phyloP scores from a whole-genome alignment of 495 filamentous ascomycete species.

The Penicillium salamii region DNA sequence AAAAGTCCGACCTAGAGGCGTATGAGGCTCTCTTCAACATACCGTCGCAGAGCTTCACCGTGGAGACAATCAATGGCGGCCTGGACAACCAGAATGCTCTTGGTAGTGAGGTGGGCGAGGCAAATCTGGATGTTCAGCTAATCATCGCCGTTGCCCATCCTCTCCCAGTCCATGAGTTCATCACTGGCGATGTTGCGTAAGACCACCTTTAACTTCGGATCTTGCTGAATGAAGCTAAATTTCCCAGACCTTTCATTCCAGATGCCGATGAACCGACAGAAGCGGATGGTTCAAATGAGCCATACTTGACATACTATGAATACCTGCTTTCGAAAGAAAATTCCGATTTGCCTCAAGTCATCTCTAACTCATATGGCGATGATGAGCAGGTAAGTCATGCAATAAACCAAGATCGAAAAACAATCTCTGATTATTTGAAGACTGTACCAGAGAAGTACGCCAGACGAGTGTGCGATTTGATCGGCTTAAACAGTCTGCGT shows the following conservation, averaged over 20 bases:
- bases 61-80: slow-evolving; percentile 54
- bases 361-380: slow-evolving; percentile 71
- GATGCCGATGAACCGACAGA: slow-evolving; percentile 53
- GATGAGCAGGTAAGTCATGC: slow-evolving; percentile 50
- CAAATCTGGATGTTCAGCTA: slow-evolving; percentile 69
- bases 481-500: slow-evolving; percentile 64
- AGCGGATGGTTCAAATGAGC: slow-evolving; percentile 56
- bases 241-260: slow-evolving; percentile 49
- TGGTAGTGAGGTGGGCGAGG: slow-evolving; percentile 47
- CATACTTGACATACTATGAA: slow-evolving; percentile 62
- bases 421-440: slow-evolving; percentile 23
- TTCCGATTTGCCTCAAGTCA: slow-evolving; percentile 58
- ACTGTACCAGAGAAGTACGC: slow-evolving; percentile 65
- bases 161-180: slow-evolving; percentile 58
- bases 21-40: slow-evolving; percentile 34
- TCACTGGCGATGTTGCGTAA: slow-evolving; percentile 56
- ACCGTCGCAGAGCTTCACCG: slow-evolving; percentile 52
- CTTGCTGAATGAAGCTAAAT: not conserved
- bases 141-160: slow-evolving; percentile 54
- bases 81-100: slow-evolving; percentile 46
- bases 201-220: not conserved
- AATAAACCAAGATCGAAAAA: not conserved
- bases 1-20: slow-evolving; percentile 32
- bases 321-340: slow-evolving; percentile 54
- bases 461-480: slow-evolving; percentile 62